Conservation (phyloP, 257 asterid genomes). For the Nicotiana attenuata region DNA sequence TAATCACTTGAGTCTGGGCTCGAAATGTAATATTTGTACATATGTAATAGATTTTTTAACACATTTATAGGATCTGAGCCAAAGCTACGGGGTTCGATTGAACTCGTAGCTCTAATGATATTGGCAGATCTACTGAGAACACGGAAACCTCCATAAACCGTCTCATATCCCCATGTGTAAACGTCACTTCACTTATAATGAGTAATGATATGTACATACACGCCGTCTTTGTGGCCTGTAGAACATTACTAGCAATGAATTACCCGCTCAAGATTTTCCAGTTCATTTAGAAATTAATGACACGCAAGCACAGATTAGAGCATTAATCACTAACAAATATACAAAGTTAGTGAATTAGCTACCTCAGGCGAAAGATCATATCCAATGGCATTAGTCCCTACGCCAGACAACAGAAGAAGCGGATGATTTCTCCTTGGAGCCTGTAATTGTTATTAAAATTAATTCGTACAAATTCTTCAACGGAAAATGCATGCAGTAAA, state of each 20-base stretch:
- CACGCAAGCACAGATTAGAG: neutral
- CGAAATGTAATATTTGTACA: neutral
- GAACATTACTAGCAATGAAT: neutral
- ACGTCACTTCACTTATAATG: neutral
- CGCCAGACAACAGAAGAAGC: conserved; percentile 81
- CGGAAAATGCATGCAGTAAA: neutral
- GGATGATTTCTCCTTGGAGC: conserved; percentile 87
- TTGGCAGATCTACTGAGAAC: neutral
- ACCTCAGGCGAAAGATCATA: conserved; percentile 95
- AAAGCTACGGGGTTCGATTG: neutral
- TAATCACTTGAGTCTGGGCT: neutral
- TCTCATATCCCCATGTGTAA: neutral
- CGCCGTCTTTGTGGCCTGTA: neutral
- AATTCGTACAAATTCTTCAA: neutral
- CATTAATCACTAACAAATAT: neutral
- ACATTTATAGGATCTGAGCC: neutral
- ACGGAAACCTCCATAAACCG: neutral
- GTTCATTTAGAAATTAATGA: neutral
- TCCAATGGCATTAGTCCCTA: conserved; percentile 95
- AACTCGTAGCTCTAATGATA: neutral
- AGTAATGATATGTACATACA: neutral
- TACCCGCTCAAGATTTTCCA: neutral
- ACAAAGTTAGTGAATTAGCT: neutral
- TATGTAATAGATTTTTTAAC: neutral
- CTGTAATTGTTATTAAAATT: conserved; percentile 21